phyloP scores from a whole-genome alignment of 768 basidiomycete genomes.

The Hericium alpestre region DNA sequence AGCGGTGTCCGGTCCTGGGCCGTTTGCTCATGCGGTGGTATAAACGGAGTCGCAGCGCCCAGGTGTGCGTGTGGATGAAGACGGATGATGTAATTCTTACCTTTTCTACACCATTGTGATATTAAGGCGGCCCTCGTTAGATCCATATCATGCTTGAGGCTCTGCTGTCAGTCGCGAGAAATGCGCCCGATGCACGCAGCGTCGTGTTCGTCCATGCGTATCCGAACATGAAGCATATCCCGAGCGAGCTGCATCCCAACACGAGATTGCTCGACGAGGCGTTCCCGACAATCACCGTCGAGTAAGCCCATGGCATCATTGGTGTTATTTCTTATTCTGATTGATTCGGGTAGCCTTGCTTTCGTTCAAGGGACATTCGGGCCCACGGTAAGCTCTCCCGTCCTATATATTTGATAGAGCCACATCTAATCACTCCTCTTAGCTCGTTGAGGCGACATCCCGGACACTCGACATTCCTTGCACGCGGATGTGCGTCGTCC shows the following conservation, averaged over 20 bases:
- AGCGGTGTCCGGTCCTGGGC: conserved; percentile 1
- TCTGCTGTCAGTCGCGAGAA: conserved; percentile 10
- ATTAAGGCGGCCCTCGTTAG: neutral
- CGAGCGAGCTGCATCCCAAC: conserved; percentile 14
- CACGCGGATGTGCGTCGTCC: conserved; percentile 12
- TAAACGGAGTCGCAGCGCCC: conserved; percentile 7
- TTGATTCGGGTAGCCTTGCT: conserved; percentile 2
- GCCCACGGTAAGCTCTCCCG: conserved; percentile 5
- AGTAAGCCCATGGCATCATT: neutral
- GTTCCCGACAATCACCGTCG: conserved; percentile 13
- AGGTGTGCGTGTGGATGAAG: conserved; percentile 13
- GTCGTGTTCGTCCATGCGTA: conserved; percentile 13
- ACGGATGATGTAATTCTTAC: conserved; percentile 8
- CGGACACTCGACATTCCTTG: conserved; percentile 4
- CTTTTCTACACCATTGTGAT: neutral
- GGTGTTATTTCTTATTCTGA: neutral
- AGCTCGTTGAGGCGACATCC: conserved; percentile 12
- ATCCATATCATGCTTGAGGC: conserved; percentile 12
- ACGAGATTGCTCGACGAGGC: conserved; percentile 13
- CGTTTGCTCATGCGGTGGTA: conserved; percentile 6
- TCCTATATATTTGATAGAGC: neutral
- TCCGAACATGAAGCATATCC: conserved; percentile 5
- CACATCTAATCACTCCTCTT: neutral
- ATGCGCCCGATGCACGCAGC: conserved; percentile 9
- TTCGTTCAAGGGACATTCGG: conserved; percentile 8